Evolutionary conservation across 345 rosid genomes (phyloP).

Genomic region (Erucastrum elatum): DNA sequence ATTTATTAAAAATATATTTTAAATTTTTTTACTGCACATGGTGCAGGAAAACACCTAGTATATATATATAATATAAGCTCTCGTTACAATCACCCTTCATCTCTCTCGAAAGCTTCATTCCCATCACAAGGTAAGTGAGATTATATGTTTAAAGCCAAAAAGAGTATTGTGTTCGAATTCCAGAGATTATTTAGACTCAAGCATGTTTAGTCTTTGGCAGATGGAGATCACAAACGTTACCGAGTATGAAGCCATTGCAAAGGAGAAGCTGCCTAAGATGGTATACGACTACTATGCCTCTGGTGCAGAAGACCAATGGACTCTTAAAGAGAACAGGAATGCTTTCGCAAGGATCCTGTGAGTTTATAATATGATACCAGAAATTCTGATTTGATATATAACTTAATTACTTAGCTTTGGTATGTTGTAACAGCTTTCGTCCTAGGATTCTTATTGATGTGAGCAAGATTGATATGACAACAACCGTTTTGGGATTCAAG

Average conservation of each 20-base stretch:
- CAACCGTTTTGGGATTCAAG: conserved; percentile 76
- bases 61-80: conserved; percentile 8
- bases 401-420: conserved; percentile 7
- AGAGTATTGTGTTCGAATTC: not conserved
- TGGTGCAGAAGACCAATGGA: conserved; percentile 87
- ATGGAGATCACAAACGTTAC: conserved; percentile 76
- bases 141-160: conserved; percentile 2
- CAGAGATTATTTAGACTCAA: not conserved
- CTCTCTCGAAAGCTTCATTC: conserved; percentile 23
- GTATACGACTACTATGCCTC: conserved; percentile 80
- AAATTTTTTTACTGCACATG: too few relatives aligned
- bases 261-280: conserved; percentile 80
- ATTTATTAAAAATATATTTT: too few relatives aligned
- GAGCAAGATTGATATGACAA: conserved; percentile 74
- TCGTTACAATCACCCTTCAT: conserved; percentile 4
- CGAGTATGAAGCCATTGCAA: conserved; percentile 72
- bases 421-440: conserved; percentile 51
- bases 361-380: conserved; percentile 21
- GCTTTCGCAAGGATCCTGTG: conserved; percentile 76
- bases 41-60: too few relatives aligned
- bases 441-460: conserved; percentile 87
- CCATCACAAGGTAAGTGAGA: conserved; percentile 16
- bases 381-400: conserved; percentile 7
- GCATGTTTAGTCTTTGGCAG: conserved; percentile 16
- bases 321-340: conserved; percentile 62